These are phyloP conservation scores for Limonium bicolor DNA, from an alignment of 148 eudicot genomes.

Conservation along the genomic window DNA sequence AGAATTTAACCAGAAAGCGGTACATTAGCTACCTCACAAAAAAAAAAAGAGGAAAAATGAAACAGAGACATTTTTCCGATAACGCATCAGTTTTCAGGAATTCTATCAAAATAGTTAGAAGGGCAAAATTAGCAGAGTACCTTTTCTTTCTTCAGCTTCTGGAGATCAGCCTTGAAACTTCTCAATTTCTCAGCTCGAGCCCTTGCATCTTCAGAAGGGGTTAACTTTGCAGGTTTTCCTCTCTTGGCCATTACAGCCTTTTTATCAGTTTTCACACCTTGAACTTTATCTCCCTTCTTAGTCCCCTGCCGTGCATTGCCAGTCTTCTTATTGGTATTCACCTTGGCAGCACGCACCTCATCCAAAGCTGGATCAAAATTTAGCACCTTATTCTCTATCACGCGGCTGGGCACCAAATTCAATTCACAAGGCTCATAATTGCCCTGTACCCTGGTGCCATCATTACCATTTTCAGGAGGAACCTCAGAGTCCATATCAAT, in stretches of 20 bases:
- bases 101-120: background rate
- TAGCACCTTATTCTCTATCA: slow-evolving; percentile 19
- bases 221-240: slow-evolving; percentile 52
- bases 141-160: slow-evolving; percentile 85
- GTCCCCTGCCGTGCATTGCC: slow-evolving; percentile 31
- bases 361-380: slow-evolving; percentile 60
- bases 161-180: slow-evolving; percentile 86
- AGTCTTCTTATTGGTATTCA: slow-evolving; percentile 18
- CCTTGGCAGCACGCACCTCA: slow-evolving; percentile 39
- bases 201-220: slow-evolving; percentile 76
- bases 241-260: slow-evolving; percentile 35
- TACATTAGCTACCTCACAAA: too few species aligned
- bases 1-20: too few species aligned
- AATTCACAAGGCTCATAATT: slow-evolving; percentile 64
- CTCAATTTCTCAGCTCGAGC: slow-evolving; percentile 91
- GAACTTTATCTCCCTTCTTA: slow-evolving; percentile 41
- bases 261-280: slow-evolving; percentile 39
- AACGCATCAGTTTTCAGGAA: too few species aligned
- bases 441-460: slow-evolving; percentile 11
- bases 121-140: slow-evolving; percentile 17
- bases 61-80: too few species aligned
- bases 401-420: slow-evolving; percentile 71
- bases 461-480: slow-evolving; percentile 23
- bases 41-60: too few species aligned
- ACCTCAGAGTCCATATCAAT: slow-evolving; percentile 50